A percentile compares a stretch with the other conserved stretches of the same genome.
Evolutionary conservation across 331 rosid genomes (phyloP).

Genomic region (Quercus lobata): DNA sequence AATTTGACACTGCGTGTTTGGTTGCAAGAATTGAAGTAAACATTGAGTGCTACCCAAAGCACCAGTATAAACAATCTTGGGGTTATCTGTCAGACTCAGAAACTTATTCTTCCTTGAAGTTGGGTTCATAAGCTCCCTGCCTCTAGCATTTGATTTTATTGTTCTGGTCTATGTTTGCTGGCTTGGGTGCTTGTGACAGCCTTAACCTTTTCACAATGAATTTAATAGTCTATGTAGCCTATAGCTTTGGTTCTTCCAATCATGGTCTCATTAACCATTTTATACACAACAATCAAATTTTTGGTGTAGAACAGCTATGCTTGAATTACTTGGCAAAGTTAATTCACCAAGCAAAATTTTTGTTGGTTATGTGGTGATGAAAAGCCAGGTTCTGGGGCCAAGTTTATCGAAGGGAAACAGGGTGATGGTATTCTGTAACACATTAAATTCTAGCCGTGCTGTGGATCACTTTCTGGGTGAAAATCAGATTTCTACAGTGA

Average conservation of each 20-base stretch:
- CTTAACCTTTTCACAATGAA: not conserved
- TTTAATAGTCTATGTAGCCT: not conserved
- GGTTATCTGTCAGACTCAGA: not conserved
- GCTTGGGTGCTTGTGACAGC: not conserved
- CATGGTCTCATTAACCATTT: not conserved
- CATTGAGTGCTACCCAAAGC: not conserved
- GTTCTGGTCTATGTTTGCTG: not conserved
- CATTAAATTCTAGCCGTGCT: conserved; percentile 90
- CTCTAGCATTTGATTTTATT: not conserved
- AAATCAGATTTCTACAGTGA: conserved; percentile 74
- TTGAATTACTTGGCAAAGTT: not conserved
- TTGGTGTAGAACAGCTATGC: not conserved
- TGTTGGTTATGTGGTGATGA: conserved; percentile 28
- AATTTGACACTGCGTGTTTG: not conserved
- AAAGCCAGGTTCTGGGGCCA: conserved; percentile 84
- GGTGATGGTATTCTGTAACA: conserved; percentile 97
- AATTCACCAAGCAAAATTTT: not conserved
- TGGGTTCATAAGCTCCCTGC: not conserved
- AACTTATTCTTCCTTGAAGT: not conserved
- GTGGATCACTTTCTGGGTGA: conserved; percentile 93
- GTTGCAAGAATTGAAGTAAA: not conserved
- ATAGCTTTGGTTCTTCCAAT: conserved; percentile 5
- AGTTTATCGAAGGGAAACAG: conserved; percentile 86
- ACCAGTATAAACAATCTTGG: not conserved
- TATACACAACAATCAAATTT: not conserved